Conservation (phyloP, 306 rosid genomes). For the Gynostemma pentaphyllum region DNA sequence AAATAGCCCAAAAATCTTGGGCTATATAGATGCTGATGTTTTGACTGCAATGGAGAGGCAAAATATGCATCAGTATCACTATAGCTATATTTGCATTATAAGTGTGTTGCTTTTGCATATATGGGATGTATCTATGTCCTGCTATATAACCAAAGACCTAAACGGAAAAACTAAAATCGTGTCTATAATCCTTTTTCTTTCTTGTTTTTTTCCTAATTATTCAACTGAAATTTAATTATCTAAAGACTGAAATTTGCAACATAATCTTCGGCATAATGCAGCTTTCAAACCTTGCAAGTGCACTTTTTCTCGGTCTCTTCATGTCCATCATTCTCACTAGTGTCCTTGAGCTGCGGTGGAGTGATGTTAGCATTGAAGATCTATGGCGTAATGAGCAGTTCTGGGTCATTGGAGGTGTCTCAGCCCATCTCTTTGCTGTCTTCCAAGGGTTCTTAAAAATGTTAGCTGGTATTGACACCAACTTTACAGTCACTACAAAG, state of each 20-base stretch:
- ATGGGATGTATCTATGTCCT: no score
- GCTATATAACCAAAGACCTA: no score
- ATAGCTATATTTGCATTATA: no score
- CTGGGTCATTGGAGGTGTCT: slow-evolving; percentile 98
- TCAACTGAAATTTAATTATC: background rate
- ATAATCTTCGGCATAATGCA: slow-evolving; percentile 23
- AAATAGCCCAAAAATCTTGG: no score
- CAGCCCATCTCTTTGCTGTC: slow-evolving; percentile 92
- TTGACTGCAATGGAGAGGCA: no score
- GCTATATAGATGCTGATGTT: no score
- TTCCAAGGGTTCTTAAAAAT: slow-evolving; percentile 91
- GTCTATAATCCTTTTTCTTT: no score
- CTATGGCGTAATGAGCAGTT: slow-evolving; percentile 93
- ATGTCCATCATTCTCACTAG: slow-evolving; percentile 67
- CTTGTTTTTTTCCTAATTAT: background rate
- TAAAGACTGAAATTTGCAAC: background rate
- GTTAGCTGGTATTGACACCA: slow-evolving; percentile 86
- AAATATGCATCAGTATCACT: no score
- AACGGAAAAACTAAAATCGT: no score
- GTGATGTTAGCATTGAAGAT: slow-evolving; percentile 76
- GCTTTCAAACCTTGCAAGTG: slow-evolving; percentile 92
- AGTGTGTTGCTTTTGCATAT: background rate
- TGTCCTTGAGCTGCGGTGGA: slow-evolving; percentile 88
- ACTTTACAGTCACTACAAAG: slow-evolving; percentile 88
- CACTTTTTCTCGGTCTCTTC: slow-evolving; percentile 88